Evolutionary conservation across 139 green algal species (phyloP), one percentile per base, ranked within the genome.

Genomic region (Eudorina sp.): DNA sequence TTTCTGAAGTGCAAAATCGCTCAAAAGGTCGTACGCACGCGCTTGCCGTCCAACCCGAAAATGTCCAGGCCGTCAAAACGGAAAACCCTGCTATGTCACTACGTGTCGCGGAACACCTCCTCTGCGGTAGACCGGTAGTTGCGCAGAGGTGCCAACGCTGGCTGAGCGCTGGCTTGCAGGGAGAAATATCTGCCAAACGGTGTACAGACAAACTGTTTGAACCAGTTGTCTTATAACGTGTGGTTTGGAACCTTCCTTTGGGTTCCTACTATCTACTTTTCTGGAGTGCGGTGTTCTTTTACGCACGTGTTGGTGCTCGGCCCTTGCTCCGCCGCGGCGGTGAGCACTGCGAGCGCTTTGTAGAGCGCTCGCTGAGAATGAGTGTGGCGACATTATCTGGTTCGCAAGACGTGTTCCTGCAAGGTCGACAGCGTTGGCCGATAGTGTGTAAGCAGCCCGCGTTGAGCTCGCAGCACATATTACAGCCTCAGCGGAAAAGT

Each of bases 311-410:
- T 29, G 8, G 62, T 36, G 27, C 62, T 38, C 62, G 62, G 62
- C 62, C 62, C 62, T 72, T 72, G 48, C 48, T 13, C 48, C 48
- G 48, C 48, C 48, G 13, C 9, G 9, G 11, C 38, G 21, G 36
- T 38, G 16, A 3, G 36, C 21, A 34, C 16, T 3, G 62, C 62
- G 62, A 72, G 62, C 62, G 62, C 62, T 72, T 72, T 40, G 62
- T 40, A 48, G n/a, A 68, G 70, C 70, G 70, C 70, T 79, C 70
- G 70, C 70, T 27, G 70, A 79, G 70, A 79, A 79, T 79, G 70
- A 79, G 70, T 41, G 70, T 43, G 3, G 70, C 31, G 13, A 4
- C 66, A 48, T 31, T 34, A 31, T 7, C 18, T 75, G 62, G 27
- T 75, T 46, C 66, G 2, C 34, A 75, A 31, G 1, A 27, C 46